Percentiles rank a stretch among this genome's conserved stretches.
These are phyloP conservation scores for Agaricales sp. DNA, from an alignment of 1,284 basidiomycete genomes.

Conservation along the genomic window DNA sequence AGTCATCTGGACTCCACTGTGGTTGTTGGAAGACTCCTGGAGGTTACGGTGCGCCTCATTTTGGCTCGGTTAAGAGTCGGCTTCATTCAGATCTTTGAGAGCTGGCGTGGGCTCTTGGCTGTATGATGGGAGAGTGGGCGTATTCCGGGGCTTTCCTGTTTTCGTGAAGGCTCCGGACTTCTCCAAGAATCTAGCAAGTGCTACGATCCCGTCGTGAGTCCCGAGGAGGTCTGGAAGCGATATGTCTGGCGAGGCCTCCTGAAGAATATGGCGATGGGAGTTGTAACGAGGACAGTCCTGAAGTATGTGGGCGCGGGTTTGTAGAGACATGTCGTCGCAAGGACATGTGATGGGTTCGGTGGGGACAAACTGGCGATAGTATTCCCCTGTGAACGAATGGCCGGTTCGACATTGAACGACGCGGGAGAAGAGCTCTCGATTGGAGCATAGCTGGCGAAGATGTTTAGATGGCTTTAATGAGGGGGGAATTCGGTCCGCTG, in stretches of 20 bases:
- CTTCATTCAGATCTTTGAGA: too few relatives aligned
- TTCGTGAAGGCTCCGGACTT: conserved; percentile 18
- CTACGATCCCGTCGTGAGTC: conserved; percentile 15
- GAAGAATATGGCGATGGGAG: conserved; percentile 12
- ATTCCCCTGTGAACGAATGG: conserved; percentile 20
- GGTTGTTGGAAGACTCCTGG: neutral
- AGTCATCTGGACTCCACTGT: neutral
- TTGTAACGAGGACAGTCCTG: conserved; percentile 16
- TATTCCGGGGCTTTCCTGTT: conserved; percentile 6
- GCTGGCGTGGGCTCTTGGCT: neutral
- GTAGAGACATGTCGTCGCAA: conserved; percentile 14
- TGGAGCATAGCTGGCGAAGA: conserved; percentile 8
- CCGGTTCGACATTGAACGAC: conserved; percentile 17
- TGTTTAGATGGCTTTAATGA: conserved; percentile 12
- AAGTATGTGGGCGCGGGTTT: conserved; percentile 21
- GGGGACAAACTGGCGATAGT: conserved; percentile 17
- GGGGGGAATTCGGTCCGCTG: conserved; percentile 16
- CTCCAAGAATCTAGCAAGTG: conserved; percentile 17
- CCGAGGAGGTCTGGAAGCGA: conserved; percentile 14
- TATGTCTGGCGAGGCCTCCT: conserved; percentile 8
- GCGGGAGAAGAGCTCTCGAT: conserved; percentile 15
- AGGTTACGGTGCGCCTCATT: too few relatives aligned
- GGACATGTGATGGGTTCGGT: conserved; percentile 16
- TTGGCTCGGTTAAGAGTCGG: too few relatives aligned
- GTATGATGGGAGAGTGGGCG: neutral